Evolutionary conservation across 108 stramenopile species (phyloP), one percentile per base, ranked within the genome.

Genomic region (Parietichytrium sp.): DNA sequence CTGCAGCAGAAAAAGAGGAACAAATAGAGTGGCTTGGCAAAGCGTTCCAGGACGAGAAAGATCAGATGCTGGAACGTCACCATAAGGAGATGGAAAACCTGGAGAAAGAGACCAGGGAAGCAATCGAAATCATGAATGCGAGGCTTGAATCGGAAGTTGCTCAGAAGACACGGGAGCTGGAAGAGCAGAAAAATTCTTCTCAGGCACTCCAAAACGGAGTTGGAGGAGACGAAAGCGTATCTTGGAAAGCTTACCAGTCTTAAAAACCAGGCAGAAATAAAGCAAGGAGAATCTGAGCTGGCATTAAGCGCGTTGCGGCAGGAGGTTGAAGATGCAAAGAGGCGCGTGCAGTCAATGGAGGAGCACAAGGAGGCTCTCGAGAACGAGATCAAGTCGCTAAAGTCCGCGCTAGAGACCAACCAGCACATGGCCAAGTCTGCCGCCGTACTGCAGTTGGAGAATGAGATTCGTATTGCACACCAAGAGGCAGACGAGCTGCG

Each of bases 191-290:
- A n/a, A n/a, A n/a, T n/a, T n/a, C n/a, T n/a, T n/a, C n/a, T n/a
- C n/a, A n/a, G n/a, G n/a, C n/a, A n/a, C n/a, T n/a, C n/a, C n/a
- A n/a, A n/a, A n/a, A n/a, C n/a, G n/a, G n/a, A n/a, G n/a, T n/a
- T n/a, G n/a, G 33, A 33, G 36, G 61, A 72, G 42, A 42, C 45
- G 38, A 72, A 72, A 2, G 45, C 10, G 2, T 72, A 45, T 2
- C 33, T 72, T 16, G 61, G 38, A 8, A 33, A 72, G 42, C 61
- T 45, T 16, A 72, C 61, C 20, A 72, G 61, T 2, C 20, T 72
- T 6, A 72, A 72, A 25, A 72, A 72, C 42, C 18, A 45, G 61
- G 61, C 61, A 1, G 61, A 72, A 27, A 72, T 72, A 16, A 47
- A 25, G 61, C 61, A 72, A 45, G 25, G 61, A 10, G 61, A 72